A percentile compares a stretch with the other conserved stretches of the same genome.
Evolutionary conservation across 2,329 filamentous ascomycete species (phyloP).

Genomic region (Samsoniella hepiali): DNA sequence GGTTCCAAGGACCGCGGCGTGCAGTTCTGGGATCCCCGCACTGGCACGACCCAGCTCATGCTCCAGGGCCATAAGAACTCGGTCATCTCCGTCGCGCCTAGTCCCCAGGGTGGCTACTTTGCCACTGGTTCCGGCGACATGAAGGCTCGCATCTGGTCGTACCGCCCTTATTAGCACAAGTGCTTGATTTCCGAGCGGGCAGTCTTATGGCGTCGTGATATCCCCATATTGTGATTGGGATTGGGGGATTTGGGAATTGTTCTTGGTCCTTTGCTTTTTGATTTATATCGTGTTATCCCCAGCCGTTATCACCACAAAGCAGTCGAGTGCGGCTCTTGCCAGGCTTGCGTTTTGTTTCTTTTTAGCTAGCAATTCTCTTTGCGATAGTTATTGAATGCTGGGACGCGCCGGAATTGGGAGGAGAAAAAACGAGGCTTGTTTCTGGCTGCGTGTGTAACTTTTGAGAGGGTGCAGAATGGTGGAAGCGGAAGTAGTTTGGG

Average conservation of each 20-base stretch:
- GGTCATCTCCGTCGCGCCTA: constrained; percentile 94
- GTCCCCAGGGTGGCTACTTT: constrained; percentile 82
- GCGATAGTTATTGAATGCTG: constrained; percentile 9
- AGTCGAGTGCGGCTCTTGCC: neutral
- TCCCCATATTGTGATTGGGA: neutral
- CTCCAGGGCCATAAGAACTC: constrained; percentile 98
- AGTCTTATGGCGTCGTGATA: constrained; percentile 10
- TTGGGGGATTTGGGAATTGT: constrained; percentile 13
- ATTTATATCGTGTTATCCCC: neutral
- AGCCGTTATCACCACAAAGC: neutral
- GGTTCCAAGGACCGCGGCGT: constrained; percentile 96
- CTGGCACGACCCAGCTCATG: constrained; percentile 94
- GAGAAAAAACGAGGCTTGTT: neutral
- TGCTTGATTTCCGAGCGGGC: neutral
- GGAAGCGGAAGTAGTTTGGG: constrained; percentile 1
- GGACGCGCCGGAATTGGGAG: neutral
- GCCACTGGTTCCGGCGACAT: constrained; percentile 97
- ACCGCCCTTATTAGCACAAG: constrained; percentile 46
- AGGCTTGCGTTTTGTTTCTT: neutral
- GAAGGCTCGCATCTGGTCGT: constrained; percentile 97
- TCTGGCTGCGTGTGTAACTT: neutral
- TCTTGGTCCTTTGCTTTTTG: constrained; percentile 4
- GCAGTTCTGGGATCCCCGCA: constrained; percentile 97
- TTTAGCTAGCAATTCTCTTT: constrained; percentile 12
- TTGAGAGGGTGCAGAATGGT: neutral